Conservation (phyloP, 805 yeast genomes). For the Saccharomycopsis sp. region DNA sequence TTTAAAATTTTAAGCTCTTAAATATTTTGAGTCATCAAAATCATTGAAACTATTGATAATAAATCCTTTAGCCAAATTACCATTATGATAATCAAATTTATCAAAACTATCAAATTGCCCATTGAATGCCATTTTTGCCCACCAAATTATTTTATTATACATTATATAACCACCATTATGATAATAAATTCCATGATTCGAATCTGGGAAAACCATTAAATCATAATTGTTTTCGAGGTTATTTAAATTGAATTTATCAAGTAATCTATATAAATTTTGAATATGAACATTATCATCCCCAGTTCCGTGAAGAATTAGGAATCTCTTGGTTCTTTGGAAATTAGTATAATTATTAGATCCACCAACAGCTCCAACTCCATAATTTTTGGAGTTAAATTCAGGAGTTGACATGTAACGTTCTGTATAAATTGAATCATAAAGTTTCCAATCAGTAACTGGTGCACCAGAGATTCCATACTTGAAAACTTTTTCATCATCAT, state of each 20-base stretch:
- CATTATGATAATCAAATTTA: slow-evolving; percentile 13
- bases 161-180: slow-evolving; percentile 67
- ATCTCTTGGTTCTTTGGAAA: slow-evolving; percentile 42
- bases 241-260: slow-evolving; percentile 45
- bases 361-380: slow-evolving; percentile 35
- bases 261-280: slow-evolving; percentile 52
- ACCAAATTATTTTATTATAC: slow-evolving; percentile 52
- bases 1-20: slow-evolving; percentile 3
- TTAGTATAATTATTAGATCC: slow-evolving; percentile 24
- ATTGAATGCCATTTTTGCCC: slow-evolving; percentile 54
- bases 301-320: slow-evolving; percentile 70
- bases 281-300: slow-evolving; percentile 81
- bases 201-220: slow-evolving; percentile 70
- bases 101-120: slow-evolving; percentile 32
- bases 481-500: slow-evolving; percentile 50
- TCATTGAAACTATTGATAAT: not conserved
- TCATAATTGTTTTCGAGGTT: slow-evolving; percentile 66
- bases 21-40: slow-evolving; percentile 2
- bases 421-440: slow-evolving; percentile 70
- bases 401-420: slow-evolving; percentile 66
- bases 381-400: slow-evolving; percentile 36
- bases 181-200: slow-evolving; percentile 61
- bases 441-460: slow-evolving; percentile 72
- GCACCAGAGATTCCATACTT: slow-evolving; percentile 77
- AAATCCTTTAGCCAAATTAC: slow-evolving; percentile 4